phyloP scores from a whole-genome alignment of 257 asterid species.

The Solanum chmielewskii region DNA sequence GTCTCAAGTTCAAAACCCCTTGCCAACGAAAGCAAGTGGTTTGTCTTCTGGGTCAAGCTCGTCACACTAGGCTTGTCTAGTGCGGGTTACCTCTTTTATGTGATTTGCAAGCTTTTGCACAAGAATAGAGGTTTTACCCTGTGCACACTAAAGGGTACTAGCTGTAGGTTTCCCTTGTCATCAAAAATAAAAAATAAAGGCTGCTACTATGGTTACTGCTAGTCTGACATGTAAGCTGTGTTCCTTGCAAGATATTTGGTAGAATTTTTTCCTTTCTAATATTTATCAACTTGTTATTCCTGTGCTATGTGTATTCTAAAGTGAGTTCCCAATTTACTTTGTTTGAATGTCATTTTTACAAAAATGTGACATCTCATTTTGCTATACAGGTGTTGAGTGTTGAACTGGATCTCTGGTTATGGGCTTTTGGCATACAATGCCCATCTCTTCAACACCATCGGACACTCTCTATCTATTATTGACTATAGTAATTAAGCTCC shows the following conservation, averaged over 20 bases:
- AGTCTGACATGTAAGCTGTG: not conserved
- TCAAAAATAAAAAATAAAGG: not conserved
- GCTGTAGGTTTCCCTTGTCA: too few relatives aligned
- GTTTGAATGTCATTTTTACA: not conserved
- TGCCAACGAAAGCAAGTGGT: too few relatives aligned
- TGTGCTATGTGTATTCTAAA: not conserved
- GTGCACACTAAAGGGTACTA: too few relatives aligned
- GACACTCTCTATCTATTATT: conserved; percentile 75
- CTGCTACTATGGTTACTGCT: not conserved
- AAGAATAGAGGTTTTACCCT: too few relatives aligned
- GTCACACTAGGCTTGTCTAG: too few relatives aligned
- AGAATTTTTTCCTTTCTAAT: not conserved
- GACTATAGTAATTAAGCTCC: conserved; percentile 10
- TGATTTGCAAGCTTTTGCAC: too few relatives aligned
- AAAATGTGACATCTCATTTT: conserved; percentile 3
- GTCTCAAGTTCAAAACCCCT: too few relatives aligned
- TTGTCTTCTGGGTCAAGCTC: too few relatives aligned
- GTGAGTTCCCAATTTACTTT: not conserved
- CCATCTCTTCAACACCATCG: conserved; percentile 81
- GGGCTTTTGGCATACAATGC: conserved; percentile 67
- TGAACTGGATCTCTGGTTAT: conserved; percentile 94
- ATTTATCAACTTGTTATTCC: not conserved
- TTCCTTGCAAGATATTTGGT: not conserved
- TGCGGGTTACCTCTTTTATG: too few relatives aligned
- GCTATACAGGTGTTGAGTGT: conserved; percentile 74